Conservation (phyloP, 306 rosid genomes). For the Psophocarpus tetragonolobus region DNA sequence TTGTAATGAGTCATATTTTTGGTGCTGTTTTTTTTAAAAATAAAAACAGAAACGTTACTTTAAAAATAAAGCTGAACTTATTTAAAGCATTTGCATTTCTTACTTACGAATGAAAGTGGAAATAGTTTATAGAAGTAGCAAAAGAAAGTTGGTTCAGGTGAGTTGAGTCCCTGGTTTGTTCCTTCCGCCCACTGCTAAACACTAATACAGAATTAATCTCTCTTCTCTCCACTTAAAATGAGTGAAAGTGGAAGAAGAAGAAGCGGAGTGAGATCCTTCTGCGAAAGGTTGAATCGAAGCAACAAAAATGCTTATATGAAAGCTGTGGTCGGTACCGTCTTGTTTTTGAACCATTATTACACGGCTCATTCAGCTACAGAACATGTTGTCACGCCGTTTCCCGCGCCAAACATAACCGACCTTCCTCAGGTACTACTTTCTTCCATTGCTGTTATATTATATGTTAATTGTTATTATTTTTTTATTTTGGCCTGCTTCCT, state of each 20-base stretch:
- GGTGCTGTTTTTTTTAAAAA: too few relatives aligned
- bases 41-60: too few relatives aligned
- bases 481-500: too few relatives aligned
- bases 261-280: conserved; percentile 51
- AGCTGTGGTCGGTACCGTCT: conserved; percentile 44
- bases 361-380: conserved; percentile 35
- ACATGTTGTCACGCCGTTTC: conserved; percentile 71
- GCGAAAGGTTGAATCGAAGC: conserved; percentile 27
- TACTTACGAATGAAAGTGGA: background rate
- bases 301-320: conserved; percentile 48
- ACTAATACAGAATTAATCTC: too few relatives aligned
- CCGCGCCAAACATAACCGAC: conserved; percentile 79
- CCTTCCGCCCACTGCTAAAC: too few relatives aligned
- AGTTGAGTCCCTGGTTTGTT: background rate
- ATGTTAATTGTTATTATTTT: too few relatives aligned
- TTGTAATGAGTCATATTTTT: too few relatives aligned
- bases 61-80: too few relatives aligned
- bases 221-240: conserved; percentile 42
- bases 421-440: conserved; percentile 84
- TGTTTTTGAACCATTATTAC: conserved; percentile 43
- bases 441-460: background rate
- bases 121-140: background rate
- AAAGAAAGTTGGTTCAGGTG: background rate
- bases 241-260: conserved; percentile 49
- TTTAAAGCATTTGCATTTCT: background rate